These are phyloP conservation scores for Corchorus capsularis DNA, from an alignment of 345 rosid species.

Conservation along the genomic window DNA sequence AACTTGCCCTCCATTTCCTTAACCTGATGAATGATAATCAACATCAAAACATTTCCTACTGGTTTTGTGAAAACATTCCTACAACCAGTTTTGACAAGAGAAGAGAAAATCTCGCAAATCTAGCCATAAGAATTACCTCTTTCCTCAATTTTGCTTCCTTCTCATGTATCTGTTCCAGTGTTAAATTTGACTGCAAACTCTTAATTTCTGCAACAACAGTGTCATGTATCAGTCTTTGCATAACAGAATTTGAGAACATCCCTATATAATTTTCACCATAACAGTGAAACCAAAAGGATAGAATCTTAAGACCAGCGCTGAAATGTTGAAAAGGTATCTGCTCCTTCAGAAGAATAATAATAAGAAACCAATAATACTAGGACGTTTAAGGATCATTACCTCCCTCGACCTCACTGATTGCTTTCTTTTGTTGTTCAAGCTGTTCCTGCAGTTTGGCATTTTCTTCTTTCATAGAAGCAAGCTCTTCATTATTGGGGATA, in stretches of 20 bases:
- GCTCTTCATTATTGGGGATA: slow-evolving; percentile 79
- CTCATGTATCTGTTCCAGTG: slow-evolving; percentile 70
- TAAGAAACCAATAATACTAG: not conserved
- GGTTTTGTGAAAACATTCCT: not conserved
- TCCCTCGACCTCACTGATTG: slow-evolving; percentile 62
- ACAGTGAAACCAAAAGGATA: slow-evolving; percentile 8
- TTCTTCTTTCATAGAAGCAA: slow-evolving; percentile 78
- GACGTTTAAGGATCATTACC: slow-evolving; percentile 40
- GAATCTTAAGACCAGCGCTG: slow-evolving; percentile 5
- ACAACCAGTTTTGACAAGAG: not conserved
- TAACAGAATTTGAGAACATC: not conserved
- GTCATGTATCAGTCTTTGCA: slow-evolving; percentile 7
- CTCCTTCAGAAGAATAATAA: slow-evolving; percentile 3
- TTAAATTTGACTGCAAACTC: slow-evolving; percentile 72
- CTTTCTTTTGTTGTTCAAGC: slow-evolving; percentile 61
- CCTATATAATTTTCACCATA: not conserved
- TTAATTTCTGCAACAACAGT: slow-evolving; percentile 56
- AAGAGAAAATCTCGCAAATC: slow-evolving; percentile 2
- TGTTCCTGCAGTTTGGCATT: slow-evolving; percentile 65
- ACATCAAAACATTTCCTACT: not conserved
- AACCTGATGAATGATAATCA: slow-evolving; percentile 46
- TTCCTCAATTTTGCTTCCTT: slow-evolving; percentile 58
- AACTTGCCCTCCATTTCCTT: slow-evolving; percentile 74
- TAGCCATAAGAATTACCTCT: slow-evolving; percentile 46
- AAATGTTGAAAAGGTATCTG: not conserved